Evolutionary conservation across 108 stramenopile species (phyloP).

Genomic region (Heterococcus sp.): DNA sequence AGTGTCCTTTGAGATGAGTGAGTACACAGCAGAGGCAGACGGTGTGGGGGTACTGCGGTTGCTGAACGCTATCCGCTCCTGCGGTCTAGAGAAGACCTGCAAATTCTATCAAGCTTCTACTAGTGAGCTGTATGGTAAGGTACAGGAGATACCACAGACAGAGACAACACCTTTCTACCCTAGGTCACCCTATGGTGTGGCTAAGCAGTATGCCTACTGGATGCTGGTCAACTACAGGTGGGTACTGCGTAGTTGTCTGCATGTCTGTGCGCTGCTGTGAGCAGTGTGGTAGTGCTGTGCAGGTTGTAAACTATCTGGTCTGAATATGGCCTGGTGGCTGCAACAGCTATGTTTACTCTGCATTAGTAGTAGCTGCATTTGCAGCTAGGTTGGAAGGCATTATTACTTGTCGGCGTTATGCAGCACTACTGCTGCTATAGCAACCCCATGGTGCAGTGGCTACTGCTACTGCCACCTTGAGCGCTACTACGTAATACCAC

Average conservation of each 20-base stretch:
- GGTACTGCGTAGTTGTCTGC: background rate
- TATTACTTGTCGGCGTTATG: too few species aligned
- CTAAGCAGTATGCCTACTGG: slow-evolving; percentile 87
- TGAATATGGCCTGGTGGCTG: too few species aligned
- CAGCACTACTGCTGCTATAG: too few species aligned
- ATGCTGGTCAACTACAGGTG: slow-evolving; percentile 97
- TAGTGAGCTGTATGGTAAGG: slow-evolving; percentile 97
- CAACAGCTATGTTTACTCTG: too few species aligned
- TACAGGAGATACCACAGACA: slow-evolving; percentile 92
- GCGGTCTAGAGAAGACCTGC: slow-evolving; percentile 11
- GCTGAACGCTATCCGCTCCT: slow-evolving; percentile 93
- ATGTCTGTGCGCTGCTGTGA: too few species aligned
- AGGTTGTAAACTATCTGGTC: too few species aligned
- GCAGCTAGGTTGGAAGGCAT: too few species aligned
- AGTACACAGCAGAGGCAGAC: slow-evolving; percentile 97
- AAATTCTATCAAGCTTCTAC: slow-evolving; percentile 79
- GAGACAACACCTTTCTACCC: slow-evolving; percentile 99
- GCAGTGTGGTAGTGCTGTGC: too few species aligned
- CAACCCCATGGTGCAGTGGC: too few species aligned
- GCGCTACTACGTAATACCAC: too few species aligned
- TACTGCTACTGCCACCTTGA: too few species aligned
- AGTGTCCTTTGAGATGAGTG: slow-evolving; percentile 96
- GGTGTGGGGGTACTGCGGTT: slow-evolving; percentile 96
- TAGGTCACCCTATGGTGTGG: slow-evolving; percentile 89
- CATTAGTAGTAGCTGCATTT: too few species aligned